Base-by-base conservation (phyloP, 2,329 filamentous ascomycete genomes). In the Aspergillus pseudonomiae region DNA sequence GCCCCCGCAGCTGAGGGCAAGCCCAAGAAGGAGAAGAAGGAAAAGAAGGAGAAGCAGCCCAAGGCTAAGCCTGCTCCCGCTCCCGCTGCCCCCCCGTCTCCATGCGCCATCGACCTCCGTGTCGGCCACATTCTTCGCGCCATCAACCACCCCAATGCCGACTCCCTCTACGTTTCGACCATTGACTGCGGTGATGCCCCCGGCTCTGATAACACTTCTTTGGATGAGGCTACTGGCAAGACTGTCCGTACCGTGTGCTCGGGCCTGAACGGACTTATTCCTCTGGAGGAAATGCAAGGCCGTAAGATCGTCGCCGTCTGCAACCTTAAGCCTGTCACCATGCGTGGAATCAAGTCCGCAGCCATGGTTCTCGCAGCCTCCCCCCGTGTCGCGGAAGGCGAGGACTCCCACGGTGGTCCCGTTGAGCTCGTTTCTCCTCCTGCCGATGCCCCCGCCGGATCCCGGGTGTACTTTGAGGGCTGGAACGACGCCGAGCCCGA, bases 271-370 rank as follows among this genome's bases (percentile, higher is more conserved):
- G 95, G 95, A 9, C 87, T 97, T 34, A 83, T 99, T 1, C 95
- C 95, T 0, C 85, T 99, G 54, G 93, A 92, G 79, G 93, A 97
- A 79, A 97, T 99, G 95, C 95, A 99, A 80, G 89, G 89, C 75
- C 92, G 95, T 78, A 96, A 96, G 82, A 92, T 99, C 65, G 87
- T 99, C 36, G 92, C 95, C 1, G 94, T 99, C 26, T 96, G 93
- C 85, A 99, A 99, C 81, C 87, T 99, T 71, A 99, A 99, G 86
- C 95, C 95, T 57, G 95, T 98, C 78, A 99, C 96, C 79, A 99
- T 99, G 95, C 92, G 95, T 68, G 95, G 95, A 70, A 86, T 92
- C 77, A 91, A 91, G 77, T 91, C 86, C 36, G 84, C 81, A 60
- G 90, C 94, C 74, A 98, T 99, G 95, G 95, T 99, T 19, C 87